Conservation (phyloP, 148 eudicot species). For the Fagopyrum tataricum region DNA sequence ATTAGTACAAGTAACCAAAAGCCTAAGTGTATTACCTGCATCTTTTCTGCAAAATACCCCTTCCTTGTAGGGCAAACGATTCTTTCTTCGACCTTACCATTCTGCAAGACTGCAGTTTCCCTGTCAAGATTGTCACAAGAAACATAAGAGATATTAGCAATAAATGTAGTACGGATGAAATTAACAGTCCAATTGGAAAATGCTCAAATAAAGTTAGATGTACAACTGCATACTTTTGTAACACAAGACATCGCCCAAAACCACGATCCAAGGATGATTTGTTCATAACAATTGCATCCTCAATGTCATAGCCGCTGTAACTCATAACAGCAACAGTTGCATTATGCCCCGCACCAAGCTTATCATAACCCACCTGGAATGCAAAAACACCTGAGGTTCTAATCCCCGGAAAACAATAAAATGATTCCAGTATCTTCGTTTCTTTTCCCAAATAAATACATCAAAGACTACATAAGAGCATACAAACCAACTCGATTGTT, state of each 20-base stretch:
- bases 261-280: slow-evolving; percentile 98
- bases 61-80: slow-evolving; percentile 48
- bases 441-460: not conserved
- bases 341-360: slow-evolving; percentile 98
- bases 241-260: slow-evolving; percentile 96
- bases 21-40: slow-evolving; percentile 49
- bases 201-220: not conserved
- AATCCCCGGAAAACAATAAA: not conserved
- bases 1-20: not conserved
- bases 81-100: slow-evolving; percentile 50
- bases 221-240: slow-evolving; percentile 58
- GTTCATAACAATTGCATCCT: slow-evolving; percentile 99
- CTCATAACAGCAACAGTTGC: slow-evolving; percentile 99
- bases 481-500: slow-evolving; percentile 83
- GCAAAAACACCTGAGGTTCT: not conserved
- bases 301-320: slow-evolving; percentile 96
- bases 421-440: not conserved
- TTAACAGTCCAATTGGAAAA: not conserved
- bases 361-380: slow-evolving; percentile 73
- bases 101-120: slow-evolving; percentile 35
- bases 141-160: slow-evolving; percentile 5
- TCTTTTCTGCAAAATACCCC: slow-evolving; percentile 49
- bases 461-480: not conserved
- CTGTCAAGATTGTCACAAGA: slow-evolving; percentile 23
- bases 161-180: not conserved